phyloP scores from a whole-genome alignment of 2,329 filamentous ascomycete genomes.

The Ceratocystis harringtonii region DNA sequence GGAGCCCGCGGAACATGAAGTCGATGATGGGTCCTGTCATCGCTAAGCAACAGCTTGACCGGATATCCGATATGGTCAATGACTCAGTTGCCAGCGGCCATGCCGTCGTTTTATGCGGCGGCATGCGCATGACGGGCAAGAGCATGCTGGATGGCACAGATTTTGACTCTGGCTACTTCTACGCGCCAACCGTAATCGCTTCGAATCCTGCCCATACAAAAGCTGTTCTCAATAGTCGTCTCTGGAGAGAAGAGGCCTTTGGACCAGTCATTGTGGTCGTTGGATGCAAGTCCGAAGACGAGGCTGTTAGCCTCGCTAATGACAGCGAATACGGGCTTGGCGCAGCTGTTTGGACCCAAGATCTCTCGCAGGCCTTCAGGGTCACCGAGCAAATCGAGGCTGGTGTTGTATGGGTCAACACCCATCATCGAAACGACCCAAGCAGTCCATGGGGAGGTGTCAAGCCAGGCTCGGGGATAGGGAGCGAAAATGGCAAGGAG shows the following conservation, averaged over 20 bases:
- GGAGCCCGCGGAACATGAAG: constrained; percentile 24
- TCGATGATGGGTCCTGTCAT: constrained; percentile 32
- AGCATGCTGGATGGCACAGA: constrained; percentile 27
- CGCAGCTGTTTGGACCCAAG: constrained; percentile 40
- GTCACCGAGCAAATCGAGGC: constrained; percentile 40
- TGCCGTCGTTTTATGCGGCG: constrained; percentile 20
- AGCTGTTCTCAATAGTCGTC: constrained; percentile 23
- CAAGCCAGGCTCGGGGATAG: constrained; percentile 47
- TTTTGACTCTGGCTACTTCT: constrained; percentile 38
- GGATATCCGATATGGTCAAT: constrained; percentile 49
- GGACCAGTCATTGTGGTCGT: constrained; percentile 48
- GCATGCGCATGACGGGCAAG: constrained; percentile 31
- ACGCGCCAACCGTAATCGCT: constrained; percentile 25
- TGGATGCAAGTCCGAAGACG: constrained; percentile 25
- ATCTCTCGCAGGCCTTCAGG: constrained; percentile 32
- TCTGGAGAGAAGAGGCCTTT: constrained; percentile 49
- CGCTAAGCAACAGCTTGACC: constrained; percentile 23
- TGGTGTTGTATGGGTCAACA: constrained; percentile 46
- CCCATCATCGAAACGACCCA: constrained; percentile 56
- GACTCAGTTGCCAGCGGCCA: constrained; percentile 27
- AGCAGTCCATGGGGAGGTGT: constrained; percentile 56
- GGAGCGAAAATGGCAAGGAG: constrained; percentile 58
- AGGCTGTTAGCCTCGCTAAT: constrained; percentile 25
- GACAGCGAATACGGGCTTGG: constrained; percentile 41
- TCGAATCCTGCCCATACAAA: constrained; percentile 33